Conservation (phyloP, 2,329 filamentous ascomycete species). For the Lachnellula subtilissima region DNA sequence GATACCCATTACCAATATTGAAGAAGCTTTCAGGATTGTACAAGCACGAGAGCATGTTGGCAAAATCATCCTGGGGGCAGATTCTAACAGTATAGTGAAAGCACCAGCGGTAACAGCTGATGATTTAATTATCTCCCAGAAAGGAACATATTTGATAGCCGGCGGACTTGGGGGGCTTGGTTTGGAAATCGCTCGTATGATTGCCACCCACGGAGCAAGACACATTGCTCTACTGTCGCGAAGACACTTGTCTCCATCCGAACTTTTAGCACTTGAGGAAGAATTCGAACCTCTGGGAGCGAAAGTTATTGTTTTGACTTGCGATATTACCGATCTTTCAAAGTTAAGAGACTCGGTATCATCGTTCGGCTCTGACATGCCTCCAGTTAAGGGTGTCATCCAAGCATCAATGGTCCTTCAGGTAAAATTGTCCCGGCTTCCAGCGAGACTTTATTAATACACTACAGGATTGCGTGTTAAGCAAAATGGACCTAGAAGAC, state of each 20-base stretch:
- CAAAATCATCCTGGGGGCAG: slow-evolving; percentile 11
- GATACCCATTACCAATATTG: slow-evolving; percentile 34
- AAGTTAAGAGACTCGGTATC: not conserved
- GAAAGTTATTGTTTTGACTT: slow-evolving; percentile 10
- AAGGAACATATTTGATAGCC: slow-evolving; percentile 22
- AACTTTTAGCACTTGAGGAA: slow-evolving; percentile 1
- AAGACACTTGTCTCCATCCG: not conserved
- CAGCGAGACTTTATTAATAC: not conserved
- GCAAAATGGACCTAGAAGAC: slow-evolving; percentile 14
- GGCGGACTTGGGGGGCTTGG: slow-evolving; percentile 27
- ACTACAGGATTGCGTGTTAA: slow-evolving; percentile 9
- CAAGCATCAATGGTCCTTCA: slow-evolving; percentile 16
- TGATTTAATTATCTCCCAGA: slow-evolving; percentile 3
- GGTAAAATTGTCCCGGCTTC: slow-evolving; percentile 1
- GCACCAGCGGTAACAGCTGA: not conserved
- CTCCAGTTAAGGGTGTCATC: slow-evolving; percentile 14
- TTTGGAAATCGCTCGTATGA: slow-evolving; percentile 11
- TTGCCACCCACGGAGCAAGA: slow-evolving; percentile 12
- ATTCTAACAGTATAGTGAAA: slow-evolving; percentile 6
- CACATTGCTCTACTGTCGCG: slow-evolving; percentile 14
- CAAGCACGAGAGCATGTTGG: slow-evolving; percentile 11
- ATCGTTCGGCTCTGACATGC: not conserved
- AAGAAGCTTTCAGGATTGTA: slow-evolving; percentile 12
- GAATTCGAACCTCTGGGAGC: slow-evolving; percentile 9
- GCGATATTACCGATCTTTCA: slow-evolving; percentile 10